Conservation (phyloP, 768 basidiomycete genomes). For the Ephemerocybe angulata region DNA sequence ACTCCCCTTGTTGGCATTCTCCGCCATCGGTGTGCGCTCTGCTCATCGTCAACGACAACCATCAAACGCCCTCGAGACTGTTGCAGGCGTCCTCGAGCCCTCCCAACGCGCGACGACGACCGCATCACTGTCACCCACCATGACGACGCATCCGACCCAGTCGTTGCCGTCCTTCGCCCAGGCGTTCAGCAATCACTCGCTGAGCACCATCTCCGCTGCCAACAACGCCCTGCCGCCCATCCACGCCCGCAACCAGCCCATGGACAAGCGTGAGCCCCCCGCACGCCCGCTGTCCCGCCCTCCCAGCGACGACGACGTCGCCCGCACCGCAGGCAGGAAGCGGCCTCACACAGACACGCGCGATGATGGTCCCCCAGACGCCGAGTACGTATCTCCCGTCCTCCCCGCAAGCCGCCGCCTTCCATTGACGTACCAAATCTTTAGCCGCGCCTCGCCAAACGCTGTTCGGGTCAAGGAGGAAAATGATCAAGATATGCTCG, state of each 20-base stretch:
- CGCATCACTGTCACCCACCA: slow-evolving; percentile 22
- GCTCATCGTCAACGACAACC: slow-evolving; percentile 11
- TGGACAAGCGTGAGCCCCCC: slow-evolving; percentile 30
- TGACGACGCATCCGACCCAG: slow-evolving; percentile 48
- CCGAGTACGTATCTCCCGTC: slow-evolving; percentile 40
- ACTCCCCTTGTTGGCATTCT: slow-evolving; percentile 7
- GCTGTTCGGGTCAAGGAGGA: slow-evolving; percentile 61
- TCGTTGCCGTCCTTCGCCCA: slow-evolving; percentile 79
- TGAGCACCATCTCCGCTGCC: slow-evolving; percentile 42
- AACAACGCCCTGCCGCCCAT: slow-evolving; percentile 68
- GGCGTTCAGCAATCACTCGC: slow-evolving; percentile 60
- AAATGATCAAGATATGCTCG: slow-evolving; percentile 47
- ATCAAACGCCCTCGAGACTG: slow-evolving; percentile 8
- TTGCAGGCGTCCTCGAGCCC: slow-evolving; percentile 11
- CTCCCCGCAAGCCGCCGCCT: slow-evolving; percentile 6
- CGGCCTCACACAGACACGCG: slow-evolving; percentile 42
- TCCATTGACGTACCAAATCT: slow-evolving; percentile 6
- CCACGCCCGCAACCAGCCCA: slow-evolving; percentile 38
- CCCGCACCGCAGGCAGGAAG: slow-evolving; percentile 35
- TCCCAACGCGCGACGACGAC: slow-evolving; percentile 6
- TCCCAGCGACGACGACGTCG: slow-evolving; percentile 27
- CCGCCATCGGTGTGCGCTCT: slow-evolving; percentile 13
- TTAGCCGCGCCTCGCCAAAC: slow-evolving; percentile 42
- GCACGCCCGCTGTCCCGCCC: slow-evolving; percentile 23
- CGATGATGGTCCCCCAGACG: slow-evolving; percentile 37